phyloP scores from a whole-genome alignment of 805 yeast genomes.

The Hermanozyma aechmeae region DNA sequence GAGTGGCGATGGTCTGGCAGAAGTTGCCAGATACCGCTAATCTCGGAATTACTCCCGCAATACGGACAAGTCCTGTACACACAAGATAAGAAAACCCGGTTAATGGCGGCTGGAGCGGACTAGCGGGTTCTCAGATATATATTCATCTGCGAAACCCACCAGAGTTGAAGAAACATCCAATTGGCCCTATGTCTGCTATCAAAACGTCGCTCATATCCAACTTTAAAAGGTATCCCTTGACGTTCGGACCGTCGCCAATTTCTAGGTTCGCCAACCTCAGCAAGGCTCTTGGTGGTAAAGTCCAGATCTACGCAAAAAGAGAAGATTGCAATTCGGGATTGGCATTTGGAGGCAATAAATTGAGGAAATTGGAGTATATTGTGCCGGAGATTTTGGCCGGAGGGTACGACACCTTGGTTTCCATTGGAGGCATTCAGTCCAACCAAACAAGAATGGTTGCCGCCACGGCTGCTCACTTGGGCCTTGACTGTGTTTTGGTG shows the following conservation, averaged over 20 bases:
- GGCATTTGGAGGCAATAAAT: slow-evolving; percentile 3
- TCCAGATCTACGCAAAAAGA: slow-evolving; percentile 3
- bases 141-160: no score
- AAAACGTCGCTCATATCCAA: no score
- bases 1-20: no score
- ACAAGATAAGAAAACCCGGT: no score
- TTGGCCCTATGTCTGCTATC: no score
- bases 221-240: slow-evolving; percentile 2
- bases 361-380: slow-evolving; percentile 3
- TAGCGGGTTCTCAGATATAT: no score
- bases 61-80: no score
- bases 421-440: slow-evolving; percentile 3
- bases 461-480: slow-evolving; percentile 3
- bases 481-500: slow-evolving; percentile 3
- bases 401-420: slow-evolving; percentile 2
- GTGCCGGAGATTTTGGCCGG: slow-evolving; percentile 3
- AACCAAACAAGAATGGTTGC: slow-evolving; percentile 4
- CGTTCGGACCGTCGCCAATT: slow-evolving; percentile 2
- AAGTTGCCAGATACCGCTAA: no score
- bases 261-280: slow-evolving; percentile 2
- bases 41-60: no score
- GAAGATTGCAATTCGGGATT: slow-evolving; percentile 3
- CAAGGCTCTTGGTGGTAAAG: slow-evolving; percentile 3
- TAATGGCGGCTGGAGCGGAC: no score
- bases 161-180: no score